phyloP scores from a whole-genome alignment of 2,329 filamentous ascomycete species.

The Drechslerella coelobrocha region DNA sequence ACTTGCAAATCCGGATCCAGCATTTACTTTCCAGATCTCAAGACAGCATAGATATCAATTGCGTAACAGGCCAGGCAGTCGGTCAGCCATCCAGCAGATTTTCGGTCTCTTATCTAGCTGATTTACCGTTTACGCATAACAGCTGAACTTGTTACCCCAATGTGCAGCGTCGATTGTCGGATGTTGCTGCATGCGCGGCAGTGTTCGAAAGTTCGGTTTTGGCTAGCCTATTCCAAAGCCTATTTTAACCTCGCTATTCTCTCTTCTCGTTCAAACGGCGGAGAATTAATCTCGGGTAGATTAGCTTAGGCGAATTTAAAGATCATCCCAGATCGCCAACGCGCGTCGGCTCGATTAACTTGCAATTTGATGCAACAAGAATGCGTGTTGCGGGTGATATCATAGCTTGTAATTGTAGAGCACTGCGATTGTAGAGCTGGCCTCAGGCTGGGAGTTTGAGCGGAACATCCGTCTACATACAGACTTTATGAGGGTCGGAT shows the following conservation, averaged over 20 bases:
- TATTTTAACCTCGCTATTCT: neutral
- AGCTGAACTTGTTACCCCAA: too few relatives aligned
- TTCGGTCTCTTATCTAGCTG: neutral
- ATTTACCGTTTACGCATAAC: too few relatives aligned
- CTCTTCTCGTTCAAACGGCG: neutral
- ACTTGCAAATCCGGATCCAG: too few relatives aligned
- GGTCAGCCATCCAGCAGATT: neutral
- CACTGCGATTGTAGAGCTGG: neutral
- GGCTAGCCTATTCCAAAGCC: neutral
- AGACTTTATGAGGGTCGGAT: neutral
- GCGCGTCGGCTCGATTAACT: neutral
- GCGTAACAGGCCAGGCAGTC: too few relatives aligned
- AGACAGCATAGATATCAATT: neutral
- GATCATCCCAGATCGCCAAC: neutral
- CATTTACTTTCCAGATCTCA: neutral
- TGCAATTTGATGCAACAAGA: neutral
- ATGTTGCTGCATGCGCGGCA: too few relatives aligned
- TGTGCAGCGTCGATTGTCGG: too few relatives aligned
- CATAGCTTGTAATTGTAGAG: neutral
- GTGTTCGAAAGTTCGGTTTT: neutral
- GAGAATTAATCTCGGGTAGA: conserved; percentile 1
- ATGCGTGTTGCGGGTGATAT: neutral
- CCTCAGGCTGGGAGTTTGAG: neutral
- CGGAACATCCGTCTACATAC: neutral
- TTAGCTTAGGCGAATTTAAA: neutral